Evolutionary conservation across 352 stramenopile genomes (phyloP).

Genomic region (Elongisporangium undulatum): DNA sequence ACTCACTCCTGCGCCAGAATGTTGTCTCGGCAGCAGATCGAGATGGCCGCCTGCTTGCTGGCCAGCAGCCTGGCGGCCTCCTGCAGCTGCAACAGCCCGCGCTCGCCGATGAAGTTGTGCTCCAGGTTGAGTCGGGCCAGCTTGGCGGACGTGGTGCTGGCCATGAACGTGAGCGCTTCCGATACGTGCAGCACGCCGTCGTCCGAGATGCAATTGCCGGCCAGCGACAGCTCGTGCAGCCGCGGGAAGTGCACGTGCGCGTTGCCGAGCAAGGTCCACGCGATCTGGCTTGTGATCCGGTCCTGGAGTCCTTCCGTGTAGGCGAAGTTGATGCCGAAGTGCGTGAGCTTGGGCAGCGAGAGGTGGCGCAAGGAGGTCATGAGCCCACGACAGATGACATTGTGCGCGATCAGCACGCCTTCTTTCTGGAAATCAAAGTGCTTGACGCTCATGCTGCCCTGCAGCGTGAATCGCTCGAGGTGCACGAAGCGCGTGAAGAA

Average conservation of each 20-base stretch:
- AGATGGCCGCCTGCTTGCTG: not conserved
- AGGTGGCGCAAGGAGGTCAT: conserved; percentile 20
- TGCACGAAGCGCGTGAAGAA: conserved; percentile 42
- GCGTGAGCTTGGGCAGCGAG: conserved; percentile 20
- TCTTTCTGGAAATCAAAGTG: conserved; percentile 49
- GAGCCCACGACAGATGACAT: conserved; percentile 32
- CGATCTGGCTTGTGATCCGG: conserved; percentile 38
- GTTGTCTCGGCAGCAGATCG: not conserved
- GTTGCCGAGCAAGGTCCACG: conserved; percentile 18
- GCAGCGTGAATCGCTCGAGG: conserved; percentile 29
- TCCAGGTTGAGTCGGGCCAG: conserved; percentile 25
- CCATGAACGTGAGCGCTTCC: conserved; percentile 13
- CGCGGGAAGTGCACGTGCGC: conserved; percentile 20
- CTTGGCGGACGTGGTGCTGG: conserved; percentile 1
- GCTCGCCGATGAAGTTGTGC: conserved; percentile 59
- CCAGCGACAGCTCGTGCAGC: conserved; percentile 29
- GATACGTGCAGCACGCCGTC: conserved; percentile 33
- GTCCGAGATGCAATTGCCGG: conserved; percentile 56
- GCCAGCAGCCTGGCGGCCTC: conserved; percentile 7
- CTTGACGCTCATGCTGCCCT: conserved; percentile 20
- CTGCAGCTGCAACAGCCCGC: conserved; percentile 33
- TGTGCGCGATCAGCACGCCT: conserved; percentile 22
- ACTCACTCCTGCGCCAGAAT: not conserved
- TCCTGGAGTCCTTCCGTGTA: conserved; percentile 49
- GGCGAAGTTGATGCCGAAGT: conserved; percentile 33